Conservation (phyloP, 2,329 filamentous ascomycete genomes). For the Aspergillus quadrilineatus region DNA sequence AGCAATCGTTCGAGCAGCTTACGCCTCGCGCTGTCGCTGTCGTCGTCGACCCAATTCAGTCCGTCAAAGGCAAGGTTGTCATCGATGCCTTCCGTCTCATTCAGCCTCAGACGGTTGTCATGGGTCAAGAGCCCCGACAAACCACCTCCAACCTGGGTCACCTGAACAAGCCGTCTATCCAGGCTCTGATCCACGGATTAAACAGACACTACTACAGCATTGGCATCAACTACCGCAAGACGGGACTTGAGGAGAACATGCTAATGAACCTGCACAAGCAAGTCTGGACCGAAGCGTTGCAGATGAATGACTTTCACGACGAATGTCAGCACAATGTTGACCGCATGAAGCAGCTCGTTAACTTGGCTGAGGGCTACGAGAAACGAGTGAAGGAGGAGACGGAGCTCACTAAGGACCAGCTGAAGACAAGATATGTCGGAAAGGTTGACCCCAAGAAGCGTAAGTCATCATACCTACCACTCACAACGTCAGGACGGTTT, state of each 20-base stretch:
- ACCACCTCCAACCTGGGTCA: constrained; percentile 97
- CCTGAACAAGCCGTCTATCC: constrained; percentile 99
- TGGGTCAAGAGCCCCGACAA: constrained; percentile 95
- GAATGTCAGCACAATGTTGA: constrained; percentile 87
- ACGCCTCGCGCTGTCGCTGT: constrained; percentile 95
- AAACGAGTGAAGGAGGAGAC: constrained; percentile 99
- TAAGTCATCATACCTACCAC: constrained; percentile 36
- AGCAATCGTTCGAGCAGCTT: constrained; percentile 99
- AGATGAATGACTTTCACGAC: constrained; percentile 92
- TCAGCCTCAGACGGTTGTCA: constrained; percentile 95
- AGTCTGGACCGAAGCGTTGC: constrained; percentile 94
- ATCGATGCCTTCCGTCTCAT: constrained; percentile 99
- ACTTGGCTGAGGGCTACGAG: constrained; percentile 91
- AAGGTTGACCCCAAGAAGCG: constrained; percentile 99
- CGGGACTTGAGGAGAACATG: constrained; percentile 98
- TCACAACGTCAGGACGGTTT: neutral
- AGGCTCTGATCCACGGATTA: constrained; percentile 94
- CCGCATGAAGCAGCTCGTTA: constrained; percentile 80
- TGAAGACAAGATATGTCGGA: constrained; percentile 98
- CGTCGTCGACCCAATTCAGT: constrained; percentile 97
- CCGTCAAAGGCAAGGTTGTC: constrained; percentile 98
- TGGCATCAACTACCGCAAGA: constrained; percentile 97
- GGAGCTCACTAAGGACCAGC: constrained; percentile 91
- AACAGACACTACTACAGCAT: constrained; percentile 99
- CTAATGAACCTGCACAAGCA: constrained; percentile 99